These are phyloP conservation scores for Melaleuca alternifolia DNA, from an alignment of 345 rosid species.

Conservation along the genomic window DNA sequence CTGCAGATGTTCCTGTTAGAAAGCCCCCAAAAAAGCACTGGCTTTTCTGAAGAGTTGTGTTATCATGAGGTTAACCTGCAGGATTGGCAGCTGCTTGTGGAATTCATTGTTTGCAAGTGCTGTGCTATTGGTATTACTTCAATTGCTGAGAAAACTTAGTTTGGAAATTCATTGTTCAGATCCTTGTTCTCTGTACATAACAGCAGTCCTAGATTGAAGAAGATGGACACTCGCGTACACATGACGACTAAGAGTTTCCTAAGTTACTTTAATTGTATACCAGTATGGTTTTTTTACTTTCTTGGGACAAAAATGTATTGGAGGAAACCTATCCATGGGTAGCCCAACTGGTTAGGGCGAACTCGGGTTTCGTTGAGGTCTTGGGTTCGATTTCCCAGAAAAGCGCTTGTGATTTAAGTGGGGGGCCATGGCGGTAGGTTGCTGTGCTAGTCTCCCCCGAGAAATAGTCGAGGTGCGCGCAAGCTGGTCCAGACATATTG, in stretches of 20 bases:
- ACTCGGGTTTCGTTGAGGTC: no score
- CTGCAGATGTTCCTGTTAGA: slow-evolving; percentile 76
- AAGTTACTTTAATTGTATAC: not conserved
- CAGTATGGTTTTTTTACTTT: not conserved
- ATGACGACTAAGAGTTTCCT: not conserved
- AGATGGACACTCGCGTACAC: not conserved
- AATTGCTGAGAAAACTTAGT: not conserved
- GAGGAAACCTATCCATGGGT: no score
- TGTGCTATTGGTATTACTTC: not conserved
- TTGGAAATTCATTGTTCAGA: not conserved
- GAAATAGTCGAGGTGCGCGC: no score
- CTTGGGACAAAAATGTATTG: not conserved
- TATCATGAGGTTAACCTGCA: not conserved
- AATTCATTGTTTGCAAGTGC: not conserved
- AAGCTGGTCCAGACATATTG: no score
- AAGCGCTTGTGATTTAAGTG: no score
- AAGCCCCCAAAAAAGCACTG: slow-evolving; percentile 57
- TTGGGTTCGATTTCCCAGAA: no score
- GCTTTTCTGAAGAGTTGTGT: slow-evolving; percentile 43
- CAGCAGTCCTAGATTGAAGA: not conserved
- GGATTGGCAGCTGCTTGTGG: not conserved
- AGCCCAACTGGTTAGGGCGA: no score
- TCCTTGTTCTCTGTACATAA: not conserved
- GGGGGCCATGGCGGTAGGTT: no score
- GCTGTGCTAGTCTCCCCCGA: no score